A percentile compares a stretch with the other conserved stretches of the same genome.
These are phyloP conservation scores for Aegilops sharonensis DNA, from an alignment of 176 grass and related monocot genomes.

Conservation along the genomic window DNA sequence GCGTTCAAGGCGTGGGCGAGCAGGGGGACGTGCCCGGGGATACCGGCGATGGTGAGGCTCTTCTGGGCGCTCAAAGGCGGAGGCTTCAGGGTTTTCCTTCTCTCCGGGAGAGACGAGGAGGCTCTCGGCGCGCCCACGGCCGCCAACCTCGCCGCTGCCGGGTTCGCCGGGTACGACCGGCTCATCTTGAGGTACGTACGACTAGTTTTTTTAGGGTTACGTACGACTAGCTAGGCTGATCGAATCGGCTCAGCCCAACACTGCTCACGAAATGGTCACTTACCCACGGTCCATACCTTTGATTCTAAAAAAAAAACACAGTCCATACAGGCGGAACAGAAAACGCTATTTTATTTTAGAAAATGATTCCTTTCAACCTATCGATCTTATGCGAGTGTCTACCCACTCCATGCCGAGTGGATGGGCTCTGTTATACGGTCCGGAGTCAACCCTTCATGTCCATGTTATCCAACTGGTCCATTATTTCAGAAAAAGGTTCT, in stretches of 20 bases:
- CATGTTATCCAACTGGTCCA: too few species aligned
- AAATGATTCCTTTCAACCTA: too few species aligned
- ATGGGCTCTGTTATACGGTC: too few species aligned
- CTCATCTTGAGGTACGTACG: slow-evolving; percentile 69
- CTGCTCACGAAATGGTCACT: neutral
- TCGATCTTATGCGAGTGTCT: too few species aligned
- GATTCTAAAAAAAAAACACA: too few species aligned
- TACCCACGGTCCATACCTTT: neutral
- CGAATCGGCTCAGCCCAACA: neutral
- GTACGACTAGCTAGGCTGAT: too few species aligned
- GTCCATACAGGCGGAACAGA: neutral
- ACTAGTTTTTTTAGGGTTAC: too few species aligned
- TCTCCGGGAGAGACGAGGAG: slow-evolving; percentile 67
- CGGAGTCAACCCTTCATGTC: too few species aligned
- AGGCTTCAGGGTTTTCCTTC: slow-evolving; percentile 63
- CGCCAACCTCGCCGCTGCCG: slow-evolving; percentile 47
- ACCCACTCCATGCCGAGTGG: too few species aligned
- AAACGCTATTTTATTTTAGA: neutral
- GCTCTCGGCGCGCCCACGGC: slow-evolving; percentile 39
- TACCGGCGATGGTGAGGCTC: slow-evolving; percentile 45
- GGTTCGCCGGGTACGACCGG: slow-evolving; percentile 62
- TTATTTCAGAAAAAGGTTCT: too few species aligned
- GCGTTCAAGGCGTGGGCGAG: slow-evolving; percentile 77
- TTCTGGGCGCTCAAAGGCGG: slow-evolving; percentile 44
- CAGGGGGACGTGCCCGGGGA: slow-evolving; percentile 52